Percentiles rank a stretch among this genome's conserved stretches.
phyloP scores from a whole-genome alignment of 2,329 filamentous ascomycete genomes.

The Ophiostoma piceae region DNA sequence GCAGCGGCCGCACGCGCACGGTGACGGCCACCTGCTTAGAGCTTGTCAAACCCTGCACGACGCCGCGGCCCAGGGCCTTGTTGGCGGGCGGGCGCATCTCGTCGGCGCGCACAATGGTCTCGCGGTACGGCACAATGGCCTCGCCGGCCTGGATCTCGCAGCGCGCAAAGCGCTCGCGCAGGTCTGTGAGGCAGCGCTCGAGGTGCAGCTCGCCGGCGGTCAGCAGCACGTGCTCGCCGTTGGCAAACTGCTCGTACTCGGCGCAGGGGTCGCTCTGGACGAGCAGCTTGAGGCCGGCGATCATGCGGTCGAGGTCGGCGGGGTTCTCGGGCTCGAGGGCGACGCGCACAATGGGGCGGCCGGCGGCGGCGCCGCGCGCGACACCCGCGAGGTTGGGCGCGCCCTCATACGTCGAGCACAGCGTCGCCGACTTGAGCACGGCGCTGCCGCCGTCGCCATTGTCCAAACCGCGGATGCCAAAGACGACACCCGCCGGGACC shows the following conservation, averaged over 20 bases:
- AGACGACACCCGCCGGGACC: constrained; percentile 89
- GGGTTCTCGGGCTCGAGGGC: constrained; percentile 92
- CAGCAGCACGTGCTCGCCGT: constrained; percentile 88
- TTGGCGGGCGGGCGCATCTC: constrained; percentile 90
- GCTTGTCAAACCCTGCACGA: constrained; percentile 66
- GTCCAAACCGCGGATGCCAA: constrained; percentile 88
- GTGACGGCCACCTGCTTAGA: constrained; percentile 81
- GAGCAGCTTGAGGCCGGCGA: constrained; percentile 75
- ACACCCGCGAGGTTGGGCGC: constrained; percentile 88
- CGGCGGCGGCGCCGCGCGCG: constrained; percentile 53
- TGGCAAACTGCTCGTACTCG: constrained; percentile 87
- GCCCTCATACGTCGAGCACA: constrained; percentile 82
- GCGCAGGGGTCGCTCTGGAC: constrained; percentile 95
- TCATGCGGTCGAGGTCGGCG: constrained; percentile 89
- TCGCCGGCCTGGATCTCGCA: constrained; percentile 93
- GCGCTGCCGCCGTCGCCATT: constrained; percentile 55
- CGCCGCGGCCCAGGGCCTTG: constrained; percentile 79
- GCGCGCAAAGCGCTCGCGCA: constrained; percentile 84
- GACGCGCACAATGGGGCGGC: constrained; percentile 89
- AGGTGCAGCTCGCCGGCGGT: constrained; percentile 93
- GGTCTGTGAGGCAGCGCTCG: constrained; percentile 86
- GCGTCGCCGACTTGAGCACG: constrained; percentile 90
- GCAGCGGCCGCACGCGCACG: constrained; percentile 72
- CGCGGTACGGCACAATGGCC: constrained; percentile 91
- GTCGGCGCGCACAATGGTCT: constrained; percentile 79